phyloP scores from a whole-genome alignment of 495 filamentous ascomycete genomes.

The Podospora bellae-mahoneyi region DNA sequence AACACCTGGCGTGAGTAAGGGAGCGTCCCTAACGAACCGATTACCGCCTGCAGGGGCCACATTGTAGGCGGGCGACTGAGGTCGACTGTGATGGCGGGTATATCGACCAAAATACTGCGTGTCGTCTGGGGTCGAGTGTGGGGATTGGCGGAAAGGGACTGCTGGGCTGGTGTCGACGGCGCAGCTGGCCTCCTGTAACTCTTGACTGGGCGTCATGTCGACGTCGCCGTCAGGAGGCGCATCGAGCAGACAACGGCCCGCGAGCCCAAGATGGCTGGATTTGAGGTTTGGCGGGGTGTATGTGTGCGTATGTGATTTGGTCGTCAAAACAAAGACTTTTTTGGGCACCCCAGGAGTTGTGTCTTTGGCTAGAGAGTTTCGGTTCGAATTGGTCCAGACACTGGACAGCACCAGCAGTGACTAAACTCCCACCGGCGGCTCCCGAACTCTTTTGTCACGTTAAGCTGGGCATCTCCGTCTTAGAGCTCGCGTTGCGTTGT shows the following conservation, averaged over 20 bases:
- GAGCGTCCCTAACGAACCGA: constrained; percentile 13
- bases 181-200: constrained; percentile 78
- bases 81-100: background rate
- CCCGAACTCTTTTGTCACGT: background rate
- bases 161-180: constrained; percentile 75
- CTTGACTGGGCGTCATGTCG: constrained; percentile 63
- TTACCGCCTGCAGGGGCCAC: background rate
- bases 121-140: background rate
- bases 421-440: background rate
- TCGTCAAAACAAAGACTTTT: background rate
- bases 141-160: constrained; percentile 9
- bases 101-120: background rate
- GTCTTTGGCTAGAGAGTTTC: background rate
- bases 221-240: background rate
- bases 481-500: background rate
- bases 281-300: background rate
- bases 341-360: background rate
- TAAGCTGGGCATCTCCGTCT: background rate
- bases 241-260: constrained; percentile 3
- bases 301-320: background rate
- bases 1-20: constrained; percentile 2
- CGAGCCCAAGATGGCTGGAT: background rate
- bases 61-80: background rate
- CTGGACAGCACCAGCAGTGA: background rate
- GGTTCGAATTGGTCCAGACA: background rate